phyloP scores from a whole-genome alignment of 2,329 filamentous ascomycete genomes.

The Phyllosticta citriasiana region DNA sequence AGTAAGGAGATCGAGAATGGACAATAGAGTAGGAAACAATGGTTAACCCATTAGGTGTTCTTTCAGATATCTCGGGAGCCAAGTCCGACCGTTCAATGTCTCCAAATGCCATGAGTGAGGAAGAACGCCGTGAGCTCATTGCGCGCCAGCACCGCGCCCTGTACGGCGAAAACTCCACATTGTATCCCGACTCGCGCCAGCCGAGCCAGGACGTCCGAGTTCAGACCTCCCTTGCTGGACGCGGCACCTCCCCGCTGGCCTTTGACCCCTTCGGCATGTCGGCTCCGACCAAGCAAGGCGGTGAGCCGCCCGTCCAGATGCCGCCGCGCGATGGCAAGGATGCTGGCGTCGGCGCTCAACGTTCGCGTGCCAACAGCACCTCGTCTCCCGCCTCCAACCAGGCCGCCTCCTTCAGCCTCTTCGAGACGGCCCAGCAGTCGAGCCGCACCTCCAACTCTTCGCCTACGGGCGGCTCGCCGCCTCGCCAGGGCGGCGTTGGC shows the following conservation, averaged over 20 bases:
- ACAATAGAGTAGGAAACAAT: conserved; percentile 43
- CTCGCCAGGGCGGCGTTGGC: conserved; percentile 47
- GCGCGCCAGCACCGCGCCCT: conserved; percentile 89
- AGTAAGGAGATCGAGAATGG: conserved; percentile 81
- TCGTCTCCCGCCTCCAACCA: conserved; percentile 69
- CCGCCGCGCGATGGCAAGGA: conserved; percentile 36
- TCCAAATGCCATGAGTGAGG: conserved; percentile 81
- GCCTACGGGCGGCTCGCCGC: conserved; percentile 64
- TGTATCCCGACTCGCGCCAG: conserved; percentile 58
- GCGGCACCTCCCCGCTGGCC: conserved; percentile 68
- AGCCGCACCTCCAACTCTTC: conserved; percentile 80
- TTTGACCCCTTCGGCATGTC: conserved; percentile 59
- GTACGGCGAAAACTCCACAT: conserved; percentile 65
- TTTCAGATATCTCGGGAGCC: conserved; percentile 59
- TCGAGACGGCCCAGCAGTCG: conserved; percentile 50
- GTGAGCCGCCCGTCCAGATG: conserved; percentile 37
- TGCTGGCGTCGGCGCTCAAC: conserved; percentile 39
- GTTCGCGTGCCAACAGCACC: conserved; percentile 70
- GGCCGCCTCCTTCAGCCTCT: conserved; percentile 36
- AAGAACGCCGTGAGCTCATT: conserved; percentile 91
- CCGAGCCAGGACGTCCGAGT: conserved; percentile 56
- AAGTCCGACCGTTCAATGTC: conserved; percentile 84
- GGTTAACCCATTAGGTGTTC: conserved; percentile 44
- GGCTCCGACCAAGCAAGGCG: conserved; percentile 41
- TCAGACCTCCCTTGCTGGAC: conserved; percentile 49